A percentile compares a stretch with the other conserved stretches of the same genome.
phyloP scores from a whole-genome alignment of 1,284 basidiomycete species.

The Puccinia triticina region DNA sequence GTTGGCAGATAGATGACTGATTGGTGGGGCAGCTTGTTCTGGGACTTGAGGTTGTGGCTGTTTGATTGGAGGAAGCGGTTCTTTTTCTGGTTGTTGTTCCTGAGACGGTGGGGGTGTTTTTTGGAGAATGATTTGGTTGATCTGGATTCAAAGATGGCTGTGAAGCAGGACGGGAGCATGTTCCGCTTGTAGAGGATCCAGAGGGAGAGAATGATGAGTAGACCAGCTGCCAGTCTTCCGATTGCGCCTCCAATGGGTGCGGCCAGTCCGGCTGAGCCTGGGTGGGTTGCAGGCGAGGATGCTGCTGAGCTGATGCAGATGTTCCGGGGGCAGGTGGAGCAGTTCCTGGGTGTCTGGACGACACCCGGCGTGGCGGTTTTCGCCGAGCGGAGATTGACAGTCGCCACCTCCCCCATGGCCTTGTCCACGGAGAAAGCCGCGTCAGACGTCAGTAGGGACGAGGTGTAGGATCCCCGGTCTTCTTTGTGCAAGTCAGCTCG shows the following conservation, averaged over 20 bases:
- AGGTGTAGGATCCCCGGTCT: too few species aligned
- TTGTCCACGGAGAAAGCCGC: too few species aligned
- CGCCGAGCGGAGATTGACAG: too few species aligned
- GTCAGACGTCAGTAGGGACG: too few species aligned
- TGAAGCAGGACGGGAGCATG: slow-evolving; percentile 24
- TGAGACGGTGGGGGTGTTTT: background rate
- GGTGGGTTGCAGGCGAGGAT: background rate
- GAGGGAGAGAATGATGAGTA: background rate
- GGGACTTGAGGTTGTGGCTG: background rate
- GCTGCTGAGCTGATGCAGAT: slow-evolving; percentile 27
- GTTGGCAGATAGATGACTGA: slow-evolving; percentile 21
- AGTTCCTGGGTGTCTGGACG: slow-evolving; percentile 43
- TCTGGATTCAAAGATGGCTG: background rate
- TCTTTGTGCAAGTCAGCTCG: too few species aligned
- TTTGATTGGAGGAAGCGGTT: background rate
- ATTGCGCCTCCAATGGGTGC: slow-evolving; percentile 32
- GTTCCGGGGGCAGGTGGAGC: slow-evolving; percentile 35
- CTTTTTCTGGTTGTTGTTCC: background rate
- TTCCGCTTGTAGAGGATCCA: slow-evolving; percentile 16
- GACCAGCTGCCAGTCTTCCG: slow-evolving; percentile 23
- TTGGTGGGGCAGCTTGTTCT: background rate
- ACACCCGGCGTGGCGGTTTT: too few species aligned
- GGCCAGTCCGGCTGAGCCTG: background rate
- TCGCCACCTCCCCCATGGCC: too few species aligned
- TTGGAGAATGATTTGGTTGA: background rate